Base-by-base conservation (phyloP, 441 rosid species). In the Omphalea diandra region DNA sequence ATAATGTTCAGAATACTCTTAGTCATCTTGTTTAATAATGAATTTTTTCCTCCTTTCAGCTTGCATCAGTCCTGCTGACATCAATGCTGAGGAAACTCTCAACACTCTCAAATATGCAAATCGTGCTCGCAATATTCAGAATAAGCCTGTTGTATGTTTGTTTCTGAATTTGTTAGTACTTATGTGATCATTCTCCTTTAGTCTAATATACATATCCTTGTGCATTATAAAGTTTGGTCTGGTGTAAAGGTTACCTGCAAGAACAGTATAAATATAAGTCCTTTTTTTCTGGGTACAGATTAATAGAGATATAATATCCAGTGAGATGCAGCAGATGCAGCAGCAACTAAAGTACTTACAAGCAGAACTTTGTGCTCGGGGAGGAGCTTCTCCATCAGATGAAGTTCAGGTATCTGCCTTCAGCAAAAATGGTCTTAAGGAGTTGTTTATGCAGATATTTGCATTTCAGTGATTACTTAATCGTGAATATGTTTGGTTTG, bases 41-140 rank as follows among this genome's bases (percentile, higher is more conserved):
- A 35, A n/a, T 15, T 24, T 65, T 63, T 3, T 35, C 18, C 26
- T 32, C 61, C 20, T 52, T 31, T 54, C 85, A 93, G 98, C 99
- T 68, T 95, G 99, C 86, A 86, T 95, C 75, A 95, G 99, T 78
- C 99, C 98, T 53, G 97, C 99, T 59, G 99, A 95, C 80, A 88
- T 89, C 69, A 95, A 95, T 82, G 99, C 95, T 4, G 99, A 95
- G 86, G 99, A 95, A 83, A 93, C 98, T 33, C 96, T 93, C 35
- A 96, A 96, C 82, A 93, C 99, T 61, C 78, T 91, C 49, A 96
- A 91, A 82, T 96, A 93, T 77, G 99, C 99, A 74, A 96, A 96
- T 84, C 97, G 99, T 69, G 99, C 97, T 77, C 91, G 99, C 49
- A 96, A 96, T 76, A 96, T 96, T 73, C 88, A 83, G 78, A 95